Base-by-base conservation (phyloP, 148 eudicot genomes). In the Amaranthus cruentus region DNA sequence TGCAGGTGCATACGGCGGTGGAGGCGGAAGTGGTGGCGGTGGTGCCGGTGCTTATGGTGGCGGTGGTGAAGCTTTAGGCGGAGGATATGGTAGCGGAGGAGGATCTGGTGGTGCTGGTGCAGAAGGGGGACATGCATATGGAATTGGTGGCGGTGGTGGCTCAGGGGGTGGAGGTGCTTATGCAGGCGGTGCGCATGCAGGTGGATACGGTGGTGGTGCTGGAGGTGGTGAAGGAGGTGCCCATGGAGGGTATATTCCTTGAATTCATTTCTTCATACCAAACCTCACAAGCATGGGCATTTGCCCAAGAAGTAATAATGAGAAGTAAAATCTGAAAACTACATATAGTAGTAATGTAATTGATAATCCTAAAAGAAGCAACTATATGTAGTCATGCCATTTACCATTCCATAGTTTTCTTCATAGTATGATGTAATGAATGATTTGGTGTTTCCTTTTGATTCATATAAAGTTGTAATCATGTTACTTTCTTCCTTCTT, bases 181-280 rank as follows among this genome's bases (percentile, higher is more conserved):
- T 9, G 70, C 64, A 2, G 82, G 76, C 7, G 78, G 77, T 10
- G 44, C 65, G 6, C 71, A 79, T 75, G 82, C 78, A 8, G 84
- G 86, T 62, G 86, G 86, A 18, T 71, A 79, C 7, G 85, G 85
- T 6, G 77, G 80, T 6, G 84, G 82, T 57, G 77, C 77, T 0
- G 82, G 83, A 6, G 84, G 82, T 11, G 81, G 81, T n/a, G 81
- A 75, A 56, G 82, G 82, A 7, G 78, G 78, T 7, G 73, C 72
- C 46, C 77, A 80, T 54, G 85, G 80, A 5, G 82, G 82, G 12
- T 76, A 79, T 59, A 38, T 7, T 13, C 82, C 82, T 63, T 79
- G 82, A 79, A 64, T 5, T 11, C 12, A 38, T n/a, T 9, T 15
- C 6, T 2, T n/a, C 9, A 55, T 48, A 47, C 47, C 2, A 73